Evolutionary conservation across 805 yeast genomes (phyloP).

Genomic region (Teunomyces aglyptinius): DNA sequence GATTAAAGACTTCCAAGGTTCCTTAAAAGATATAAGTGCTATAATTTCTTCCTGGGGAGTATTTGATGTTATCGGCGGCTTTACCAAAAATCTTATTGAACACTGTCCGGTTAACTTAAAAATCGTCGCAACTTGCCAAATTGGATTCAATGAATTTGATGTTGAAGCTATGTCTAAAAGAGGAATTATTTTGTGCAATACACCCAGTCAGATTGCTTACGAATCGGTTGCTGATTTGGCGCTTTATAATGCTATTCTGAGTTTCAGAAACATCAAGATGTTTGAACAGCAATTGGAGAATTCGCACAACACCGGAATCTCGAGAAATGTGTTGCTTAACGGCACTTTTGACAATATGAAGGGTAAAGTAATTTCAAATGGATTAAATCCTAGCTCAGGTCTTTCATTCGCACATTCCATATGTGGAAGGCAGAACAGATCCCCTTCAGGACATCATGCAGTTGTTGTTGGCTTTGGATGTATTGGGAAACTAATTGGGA

Average conservation of each 20-base stretch:
- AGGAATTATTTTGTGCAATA: slow-evolving; percentile 23
- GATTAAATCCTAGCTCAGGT: neutral
- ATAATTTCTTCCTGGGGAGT: slow-evolving; percentile 26
- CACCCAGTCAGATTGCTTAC: slow-evolving; percentile 23
- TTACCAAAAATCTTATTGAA: slow-evolving; percentile 17
- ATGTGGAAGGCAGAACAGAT: slow-evolving; percentile 14
- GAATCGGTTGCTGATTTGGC: slow-evolving; percentile 29
- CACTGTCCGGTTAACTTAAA: slow-evolving; percentile 18
- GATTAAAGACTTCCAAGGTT: slow-evolving; percentile 15
- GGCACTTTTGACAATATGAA: slow-evolving; percentile 9
- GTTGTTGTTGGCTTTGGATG: slow-evolving; percentile 28
- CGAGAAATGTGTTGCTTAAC: slow-evolving; percentile 12
- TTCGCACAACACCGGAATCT: slow-evolving; percentile 12
- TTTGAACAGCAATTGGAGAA: slow-evolving; percentile 10
- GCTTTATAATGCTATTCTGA: slow-evolving; percentile 20
- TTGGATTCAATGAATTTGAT: slow-evolving; percentile 23
- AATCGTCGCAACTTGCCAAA: slow-evolving; percentile 22
- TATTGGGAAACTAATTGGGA: slow-evolving; percentile 23
- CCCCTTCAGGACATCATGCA: slow-evolving; percentile 22
- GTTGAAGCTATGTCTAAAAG: slow-evolving; percentile 16
- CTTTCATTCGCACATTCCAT: slow-evolving; percentile 27
- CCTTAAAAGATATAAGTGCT: slow-evolving; percentile 18
- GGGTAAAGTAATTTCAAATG: slow-evolving; percentile 3
- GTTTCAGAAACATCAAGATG: slow-evolving; percentile 23
- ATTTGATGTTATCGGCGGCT: slow-evolving; percentile 19